Evolutionary conservation across 1,139 yeast genomes (phyloP), one percentile per base, ranked within the genome.

Genomic region (Candida frijolesensis): DNA sequence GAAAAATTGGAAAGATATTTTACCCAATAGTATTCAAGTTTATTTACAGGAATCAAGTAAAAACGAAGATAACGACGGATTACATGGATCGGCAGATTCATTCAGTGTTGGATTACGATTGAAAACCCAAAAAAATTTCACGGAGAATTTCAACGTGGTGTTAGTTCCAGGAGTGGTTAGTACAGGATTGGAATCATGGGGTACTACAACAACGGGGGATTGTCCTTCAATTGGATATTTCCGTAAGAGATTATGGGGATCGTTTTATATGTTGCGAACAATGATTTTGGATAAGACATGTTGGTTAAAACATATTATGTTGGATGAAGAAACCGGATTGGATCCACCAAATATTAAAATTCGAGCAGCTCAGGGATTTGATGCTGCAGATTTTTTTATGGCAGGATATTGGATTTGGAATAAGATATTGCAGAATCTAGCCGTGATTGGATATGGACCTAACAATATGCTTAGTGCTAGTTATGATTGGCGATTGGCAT

Each of bases 361-460:
- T 35, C 74, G 99, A 52, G 96, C 99, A 0, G 95, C 97, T 0
- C 96, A 89, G 64, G 99, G 99, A 0, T 89, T 94, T 68, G 98
- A 94, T 60, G 96, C 98, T 1, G 95, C 97, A 0, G 99, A 94
- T 69, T 94, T 91, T 68, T 94, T 94, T 64, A 84, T 94, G 67
- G 90, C 98, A 4, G 99, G 99, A 0, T 94, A 94, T 68, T 94
- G 99, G 99, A 89, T 94, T 60, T 94, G 99, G 99, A 90, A 90
- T 66, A 94, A 95, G 65, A 83, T 94, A 50, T 74, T 94, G 15
- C 97, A 94, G 65, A 95, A 95, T 61, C 74, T 95, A 57, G 96
- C 97, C 1, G 98, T 90, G 0, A 81, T 95, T 55, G 97, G 97
- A 0, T 94, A 94, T 67, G 96, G 90, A 43, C 94, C 97, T 2